phyloP scores from a whole-genome alignment of 495 filamentous ascomycete species.

The Wilcoxina mikolae region DNA sequence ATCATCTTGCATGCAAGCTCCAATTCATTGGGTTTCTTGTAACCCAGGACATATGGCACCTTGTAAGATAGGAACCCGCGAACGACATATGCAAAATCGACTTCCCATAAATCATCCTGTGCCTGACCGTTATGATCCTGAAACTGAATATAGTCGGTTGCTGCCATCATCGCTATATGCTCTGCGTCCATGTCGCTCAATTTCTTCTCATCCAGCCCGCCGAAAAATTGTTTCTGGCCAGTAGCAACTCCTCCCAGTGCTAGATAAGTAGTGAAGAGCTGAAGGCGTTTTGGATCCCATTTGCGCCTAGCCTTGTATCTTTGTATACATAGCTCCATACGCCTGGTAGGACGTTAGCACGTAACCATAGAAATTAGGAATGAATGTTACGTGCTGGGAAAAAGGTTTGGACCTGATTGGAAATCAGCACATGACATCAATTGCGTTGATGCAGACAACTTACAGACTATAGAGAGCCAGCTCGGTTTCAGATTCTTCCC shows the following conservation, averaged over 20 bases:
- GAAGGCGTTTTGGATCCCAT: conserved; percentile 44
- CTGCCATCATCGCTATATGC: conserved; percentile 46
- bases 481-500: neutral
- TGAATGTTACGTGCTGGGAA: conserved; percentile 28
- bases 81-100: conserved; percentile 67
- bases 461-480: neutral
- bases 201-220: conserved; percentile 40
- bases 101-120: conserved; percentile 42
- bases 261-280: conserved; percentile 66
- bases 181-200: conserved; percentile 43
- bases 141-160: conserved; percentile 45
- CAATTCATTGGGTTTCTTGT: conserved; percentile 36
- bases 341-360: conserved; percentile 33
- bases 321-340: conserved; percentile 74
- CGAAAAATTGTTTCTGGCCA: conserved; percentile 50
- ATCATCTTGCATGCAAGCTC: conserved; percentile 45
- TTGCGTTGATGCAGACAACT: neutral
- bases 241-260: conserved; percentile 66
- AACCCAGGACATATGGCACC: conserved; percentile 22
- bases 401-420: conserved; percentile 24
- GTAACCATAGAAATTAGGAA: neutral
- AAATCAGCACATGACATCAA: conserved; percentile 3
- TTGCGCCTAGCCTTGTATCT: conserved; percentile 64
- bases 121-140: conserved; percentile 30
- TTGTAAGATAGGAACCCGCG: conserved; percentile 57